Evolutionary conservation across 306 rosid species (phyloP).

Genomic region (Malus domestica): DNA sequence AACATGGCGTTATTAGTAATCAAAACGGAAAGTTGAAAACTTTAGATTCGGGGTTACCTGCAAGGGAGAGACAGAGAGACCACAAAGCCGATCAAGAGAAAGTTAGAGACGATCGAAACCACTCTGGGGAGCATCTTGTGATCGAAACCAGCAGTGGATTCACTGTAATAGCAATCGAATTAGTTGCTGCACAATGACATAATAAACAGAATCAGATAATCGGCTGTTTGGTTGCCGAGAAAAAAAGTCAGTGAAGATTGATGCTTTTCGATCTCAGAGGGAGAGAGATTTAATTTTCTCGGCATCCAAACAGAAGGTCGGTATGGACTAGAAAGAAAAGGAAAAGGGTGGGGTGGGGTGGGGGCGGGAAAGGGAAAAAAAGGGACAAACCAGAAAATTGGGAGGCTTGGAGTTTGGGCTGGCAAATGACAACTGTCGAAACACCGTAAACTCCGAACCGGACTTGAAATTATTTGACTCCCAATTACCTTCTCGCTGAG

Average conservation of each 20-base stretch:
- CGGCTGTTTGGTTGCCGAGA: not conserved
- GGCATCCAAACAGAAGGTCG: not conserved
- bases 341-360: no score
- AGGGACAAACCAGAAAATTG: no score
- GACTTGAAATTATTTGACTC: no score
- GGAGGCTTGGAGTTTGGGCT: no score
- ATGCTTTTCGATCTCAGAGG: not conserved
- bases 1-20: not conserved
- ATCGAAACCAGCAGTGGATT: not conserved
- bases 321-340: not conserved
- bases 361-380: no score
- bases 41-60: constrained; percentile 32
- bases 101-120: not conserved
- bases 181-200: not conserved
- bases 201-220: not conserved
- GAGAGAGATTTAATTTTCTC: not conserved
- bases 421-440: no score
- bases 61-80: constrained; percentile 17
- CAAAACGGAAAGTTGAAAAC: not conserved
- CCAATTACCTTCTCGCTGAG: no score
- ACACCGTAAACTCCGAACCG: no score
- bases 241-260: not conserved
- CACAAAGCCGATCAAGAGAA: constrained; percentile 9
- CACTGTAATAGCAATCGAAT: not conserved
- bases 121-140: constrained; percentile 13